A percentile compares a stretch with the other conserved stretches of the same genome.
These are phyloP conservation scores for Trametes cubensis DNA, from an alignment of 768 basidiomycete species.

Conservation along the genomic window DNA sequence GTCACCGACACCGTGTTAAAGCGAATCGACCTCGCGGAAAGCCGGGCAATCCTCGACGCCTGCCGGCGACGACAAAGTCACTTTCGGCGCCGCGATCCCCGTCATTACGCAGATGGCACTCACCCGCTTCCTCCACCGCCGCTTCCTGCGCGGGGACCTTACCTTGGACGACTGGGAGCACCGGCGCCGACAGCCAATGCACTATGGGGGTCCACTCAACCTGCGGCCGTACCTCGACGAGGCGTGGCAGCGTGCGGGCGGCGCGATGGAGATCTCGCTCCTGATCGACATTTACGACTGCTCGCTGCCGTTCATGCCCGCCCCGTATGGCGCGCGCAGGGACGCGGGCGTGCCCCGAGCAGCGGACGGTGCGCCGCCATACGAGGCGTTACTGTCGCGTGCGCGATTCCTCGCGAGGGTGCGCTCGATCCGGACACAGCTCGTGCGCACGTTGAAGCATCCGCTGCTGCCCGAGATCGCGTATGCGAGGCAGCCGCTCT, in stretches of 20 bases:
- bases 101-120: slow-evolving; percentile 55
- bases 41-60: slow-evolving; percentile 35
- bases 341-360: slow-evolving; percentile 33
- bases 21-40: slow-evolving; percentile 37
- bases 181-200: slow-evolving; percentile 51
- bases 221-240: slow-evolving; percentile 52
- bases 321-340: slow-evolving; percentile 32
- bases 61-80: slow-evolving; percentile 48
- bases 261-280: slow-evolving; percentile 45
- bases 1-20: slow-evolving; percentile 38
- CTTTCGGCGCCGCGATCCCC: slow-evolving; percentile 54
- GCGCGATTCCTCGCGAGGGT: slow-evolving; percentile 51
- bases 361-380: slow-evolving; percentile 44
- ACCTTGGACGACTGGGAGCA: slow-evolving; percentile 54
- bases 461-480: slow-evolving; percentile 52
- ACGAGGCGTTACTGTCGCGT: slow-evolving; percentile 45
- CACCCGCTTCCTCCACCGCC: slow-evolving; percentile 51
- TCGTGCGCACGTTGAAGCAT: slow-evolving; percentile 39
- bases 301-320: slow-evolving; percentile 51
- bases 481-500: slow-evolving; percentile 27
- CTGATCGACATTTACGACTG: slow-evolving; percentile 47
- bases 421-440: slow-evolving; percentile 41
- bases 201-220: slow-evolving; percentile 52
- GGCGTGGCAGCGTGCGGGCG: slow-evolving; percentile 50
- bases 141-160: slow-evolving; percentile 51